Percentiles rank a stretch among this genome's conserved stretches.
These are phyloP conservation scores for Dictyostelium brefeldianum DNA, from an alignment of 78 protist genomes.

Conservation along the genomic window DNA sequence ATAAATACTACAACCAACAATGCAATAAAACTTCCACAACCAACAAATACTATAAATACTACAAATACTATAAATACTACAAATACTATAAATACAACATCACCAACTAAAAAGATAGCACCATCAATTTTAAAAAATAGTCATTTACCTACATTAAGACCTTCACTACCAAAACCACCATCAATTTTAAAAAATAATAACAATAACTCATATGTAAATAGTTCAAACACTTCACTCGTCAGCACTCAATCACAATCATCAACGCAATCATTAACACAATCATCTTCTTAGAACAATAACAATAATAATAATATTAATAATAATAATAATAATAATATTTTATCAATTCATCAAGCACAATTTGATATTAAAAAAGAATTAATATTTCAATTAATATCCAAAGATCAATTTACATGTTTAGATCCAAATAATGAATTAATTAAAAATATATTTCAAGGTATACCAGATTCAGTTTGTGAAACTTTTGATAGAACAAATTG, in stretches of 20 bases:
- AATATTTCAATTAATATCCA: constrained; percentile 5
- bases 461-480: not conserved
- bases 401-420: not conserved
- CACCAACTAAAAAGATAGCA: not conserved
- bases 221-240: not conserved
- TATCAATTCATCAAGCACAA: constrained; percentile 11
- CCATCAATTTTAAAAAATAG: not conserved
- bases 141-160: constrained; percentile 6
- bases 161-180: not conserved
- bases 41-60: not conserved
- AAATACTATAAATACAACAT: not conserved
- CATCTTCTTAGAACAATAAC: not conserved
- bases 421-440: not conserved
- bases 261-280: no score
- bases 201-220: not conserved
- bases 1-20: not conserved
- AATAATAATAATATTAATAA: constrained; percentile 11
- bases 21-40: not conserved
- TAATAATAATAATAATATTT: not conserved
- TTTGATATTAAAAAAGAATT: constrained; percentile 2
- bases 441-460: not conserved
- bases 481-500: not conserved
- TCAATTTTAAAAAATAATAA: not conserved
- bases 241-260: not conserved
- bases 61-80: not conserved